phyloP scores from a whole-genome alignment of 306 rosid genomes.

The Trifolium dubium region DNA sequence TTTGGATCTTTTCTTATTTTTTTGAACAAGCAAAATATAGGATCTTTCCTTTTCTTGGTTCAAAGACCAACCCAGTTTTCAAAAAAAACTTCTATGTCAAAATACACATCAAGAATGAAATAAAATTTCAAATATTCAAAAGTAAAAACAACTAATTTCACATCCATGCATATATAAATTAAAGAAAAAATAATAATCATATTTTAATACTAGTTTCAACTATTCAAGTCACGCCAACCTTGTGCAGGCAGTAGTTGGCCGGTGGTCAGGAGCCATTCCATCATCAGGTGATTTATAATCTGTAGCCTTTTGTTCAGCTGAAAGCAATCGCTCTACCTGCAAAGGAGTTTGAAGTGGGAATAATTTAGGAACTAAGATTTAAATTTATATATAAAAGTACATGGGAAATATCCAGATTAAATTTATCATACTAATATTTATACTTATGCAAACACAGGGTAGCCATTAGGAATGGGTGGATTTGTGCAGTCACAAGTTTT shows the following conservation, averaged over 20 bases:
- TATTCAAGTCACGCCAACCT: slow-evolving; percentile 58
- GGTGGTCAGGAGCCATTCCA: slow-evolving; percentile 94
- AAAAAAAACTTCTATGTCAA: slow-evolving; percentile 7
- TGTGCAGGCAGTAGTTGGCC: slow-evolving; percentile 92
- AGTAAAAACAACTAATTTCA: slow-evolving; percentile 33
- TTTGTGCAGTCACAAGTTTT: neutral
- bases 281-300: slow-evolving; percentile 94
- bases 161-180: slow-evolving; percentile 15
- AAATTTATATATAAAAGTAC: slow-evolving; percentile 10
- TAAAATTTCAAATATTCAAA: slow-evolving; percentile 30
- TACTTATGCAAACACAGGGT: slow-evolving; percentile 8
- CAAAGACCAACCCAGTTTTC: slow-evolving; percentile 14
- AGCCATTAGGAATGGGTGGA: slow-evolving; percentile 4
- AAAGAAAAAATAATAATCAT: slow-evolving; percentile 18
- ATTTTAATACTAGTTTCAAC: slow-evolving; percentile 21
- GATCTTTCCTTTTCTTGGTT: slow-evolving; percentile 21
- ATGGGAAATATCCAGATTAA: slow-evolving; percentile 12
- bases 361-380: slow-evolving; percentile 19
- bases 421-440: slow-evolving; percentile 30
- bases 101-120: slow-evolving; percentile 29
- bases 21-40: neutral
- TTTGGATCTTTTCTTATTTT: slow-evolving; percentile 5
- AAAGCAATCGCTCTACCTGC: slow-evolving; percentile 95
- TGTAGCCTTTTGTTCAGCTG: slow-evolving; percentile 95
- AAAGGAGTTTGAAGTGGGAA: slow-evolving; percentile 38